Base-by-base conservation (phyloP, 2,329 filamentous ascomycete species). In the Pseudogymnoascus sp. region DNA sequence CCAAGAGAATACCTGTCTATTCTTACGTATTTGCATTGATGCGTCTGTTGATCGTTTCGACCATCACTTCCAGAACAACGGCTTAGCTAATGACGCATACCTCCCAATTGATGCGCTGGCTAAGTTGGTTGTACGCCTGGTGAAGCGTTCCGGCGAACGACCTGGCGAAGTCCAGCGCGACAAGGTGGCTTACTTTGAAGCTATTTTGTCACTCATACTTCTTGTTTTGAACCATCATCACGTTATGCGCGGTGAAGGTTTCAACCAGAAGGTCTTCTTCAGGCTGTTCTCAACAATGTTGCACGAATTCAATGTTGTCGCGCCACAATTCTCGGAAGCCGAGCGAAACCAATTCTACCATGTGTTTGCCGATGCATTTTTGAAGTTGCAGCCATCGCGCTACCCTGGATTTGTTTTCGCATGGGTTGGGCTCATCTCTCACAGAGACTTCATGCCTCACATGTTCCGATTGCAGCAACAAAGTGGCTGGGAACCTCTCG, bases 241-340 rank as follows among this genome's bases (percentile, higher is more conserved):
- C 69, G 81, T 89, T 61, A 90, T 87, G 73, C 85, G 88, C 50
- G 88, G 86, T 3, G 92, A 96, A 60, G 82, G 81, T 38, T 92
- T 96, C 77, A 93, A 91, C 69, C 89, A 93, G 70, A 87, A 90
- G 64, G 86, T 95, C 30, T 97, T 97, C 79, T 94, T 92, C 82
- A 86, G 93, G 50, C 81, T 99, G 41, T 88, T 97, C 71, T 93
- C 91, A 0, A 83, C 88, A 69, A 81, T 97, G 57, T 80, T 99
- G 4, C 90, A 89, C 72, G 88, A 94, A 67, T 81, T 93, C 61
- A 79, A 84, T 28, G 71, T 77, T 54, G 77, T 83, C 57, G 81
- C 81, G 11, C 80, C 86, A 63, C 80, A 86, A 61, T 71, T 87
- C 35, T 72, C 79, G 50, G 79, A 86, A 60, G 74, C 81, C 18